phyloP scores from a whole-genome alignment of 768 basidiomycete genomes.

The Tricholoma saponaceum region DNA sequence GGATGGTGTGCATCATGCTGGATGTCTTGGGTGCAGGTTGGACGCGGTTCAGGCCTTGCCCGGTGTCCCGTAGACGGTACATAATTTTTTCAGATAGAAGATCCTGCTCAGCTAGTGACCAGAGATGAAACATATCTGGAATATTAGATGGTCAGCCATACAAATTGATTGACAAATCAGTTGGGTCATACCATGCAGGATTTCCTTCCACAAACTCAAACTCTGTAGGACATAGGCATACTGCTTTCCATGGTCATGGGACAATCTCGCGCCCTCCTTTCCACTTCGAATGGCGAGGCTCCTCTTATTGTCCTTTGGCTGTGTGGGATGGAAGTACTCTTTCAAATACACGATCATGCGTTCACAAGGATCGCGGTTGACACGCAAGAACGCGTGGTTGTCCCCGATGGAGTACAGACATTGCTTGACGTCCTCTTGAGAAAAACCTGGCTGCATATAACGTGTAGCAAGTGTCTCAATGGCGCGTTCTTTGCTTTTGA shows the following conservation, averaged over 20 bases:
- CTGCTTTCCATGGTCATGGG: conserved; percentile 82
- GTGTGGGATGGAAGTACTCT: conserved; percentile 71
- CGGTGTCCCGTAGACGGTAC: conserved; percentile 84
- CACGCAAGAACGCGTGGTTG: conserved; percentile 84
- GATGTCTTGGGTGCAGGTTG: conserved; percentile 85
- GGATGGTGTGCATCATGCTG: conserved; percentile 86
- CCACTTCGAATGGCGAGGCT: conserved; percentile 82
- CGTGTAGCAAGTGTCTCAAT: conserved; percentile 69
- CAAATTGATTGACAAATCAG: neutral
- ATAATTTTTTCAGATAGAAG: conserved; percentile 68
- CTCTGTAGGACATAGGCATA: conserved; percentile 86
- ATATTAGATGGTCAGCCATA: neutral
- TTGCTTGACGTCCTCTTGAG: conserved; percentile 66
- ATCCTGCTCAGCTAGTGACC: conserved; percentile 79
- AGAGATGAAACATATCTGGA: conserved; percentile 84
- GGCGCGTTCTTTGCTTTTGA: conserved; percentile 80
- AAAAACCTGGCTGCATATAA: conserved; percentile 55
- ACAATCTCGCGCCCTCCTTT: conserved; percentile 72
- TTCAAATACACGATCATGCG: conserved; percentile 76
- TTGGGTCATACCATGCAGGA: conserved; percentile 62
- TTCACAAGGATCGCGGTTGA: conserved; percentile 87
- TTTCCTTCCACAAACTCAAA: conserved; percentile 83
- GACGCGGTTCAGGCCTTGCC: conserved; percentile 88
- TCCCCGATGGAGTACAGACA: conserved; percentile 88
- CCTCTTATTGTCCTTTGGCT: conserved; percentile 56